Evolutionary conservation across 108 stramenopile genomes (phyloP), one percentile per base, ranked within the genome.

Genomic region (Chaetoceros muelleri): DNA sequence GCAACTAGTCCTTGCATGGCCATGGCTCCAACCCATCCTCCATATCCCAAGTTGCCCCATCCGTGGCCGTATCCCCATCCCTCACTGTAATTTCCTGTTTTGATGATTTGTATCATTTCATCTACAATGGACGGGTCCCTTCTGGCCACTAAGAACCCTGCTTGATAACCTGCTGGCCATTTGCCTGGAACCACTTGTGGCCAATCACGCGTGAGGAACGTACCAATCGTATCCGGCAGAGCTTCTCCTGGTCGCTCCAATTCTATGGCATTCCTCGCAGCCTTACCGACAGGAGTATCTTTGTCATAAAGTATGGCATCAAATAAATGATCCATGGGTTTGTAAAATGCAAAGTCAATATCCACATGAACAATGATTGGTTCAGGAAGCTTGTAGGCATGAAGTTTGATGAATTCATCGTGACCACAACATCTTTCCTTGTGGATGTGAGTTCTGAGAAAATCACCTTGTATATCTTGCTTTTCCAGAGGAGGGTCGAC

Each of bases 11-110:
- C 85, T 53, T 86, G 85, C 59, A 73, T 73, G 10, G 85, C 81
- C 85, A 86, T 86, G 28, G 79, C 74, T n/a, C 85, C 85, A 24
- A 75, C 73, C 24, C 78, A 79, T 13, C 79, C 81, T 23, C 81
- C 81, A 49, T 82, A 82, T 28, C 84, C 84, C 28, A 65, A 28
- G 0, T 74, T 79, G 24, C 66, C 73, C 85, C 85, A 86, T 1
- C 85, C 85, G 30, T 62, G 62, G 16, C 61, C 67, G 1, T 63
- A 22, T 1, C 76, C 72, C n/a, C 73, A 66, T 2, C 85, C 85
- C 18, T 34, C 59, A 7, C 62, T 58, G 44, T 77, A 87, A 50
- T 87, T 70, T 22, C 79, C 81, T 30, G 76, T 69, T 21, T 57
- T 59, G 40, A 87, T 87, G 22, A 79, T 62, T 3, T 66, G 60